phyloP scores from a whole-genome alignment of 495 filamentous ascomycete genomes.

The Neurospora cerealis region DNA sequence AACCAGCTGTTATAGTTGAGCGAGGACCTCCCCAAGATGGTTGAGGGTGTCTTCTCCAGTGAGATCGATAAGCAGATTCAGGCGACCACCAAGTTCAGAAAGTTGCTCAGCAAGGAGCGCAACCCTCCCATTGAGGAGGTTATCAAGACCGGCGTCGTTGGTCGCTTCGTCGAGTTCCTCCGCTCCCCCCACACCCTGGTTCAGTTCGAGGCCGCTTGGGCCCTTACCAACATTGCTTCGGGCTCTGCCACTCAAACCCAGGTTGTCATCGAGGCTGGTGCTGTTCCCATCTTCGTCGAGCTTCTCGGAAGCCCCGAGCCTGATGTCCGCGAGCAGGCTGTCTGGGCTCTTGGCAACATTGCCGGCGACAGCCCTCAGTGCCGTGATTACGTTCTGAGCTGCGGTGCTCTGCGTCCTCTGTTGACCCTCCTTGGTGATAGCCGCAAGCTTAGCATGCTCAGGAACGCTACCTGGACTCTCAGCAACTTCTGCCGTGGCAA shows the following conservation, averaged over 20 bases:
- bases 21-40: slow-evolving; percentile 97
- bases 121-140: slow-evolving; percentile 99
- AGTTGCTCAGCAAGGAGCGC: slow-evolving; percentile 95
- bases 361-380: slow-evolving; percentile 96
- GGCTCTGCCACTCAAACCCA: slow-evolving; percentile 96
- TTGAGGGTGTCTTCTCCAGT: slow-evolving; percentile 93
- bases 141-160: slow-evolving; percentile 96
- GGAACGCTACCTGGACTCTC: slow-evolving; percentile 97
- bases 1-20: slow-evolving; percentile 58
- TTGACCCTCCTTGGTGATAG: slow-evolving; percentile 87
- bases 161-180: slow-evolving; percentile 96
- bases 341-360: slow-evolving; percentile 99
- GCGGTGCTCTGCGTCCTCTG: slow-evolving; percentile 83
- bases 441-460: slow-evolving; percentile 97
- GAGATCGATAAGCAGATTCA: slow-evolving; percentile 96
- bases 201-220: slow-evolving; percentile 99
- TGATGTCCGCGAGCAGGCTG: slow-evolving; percentile 96
- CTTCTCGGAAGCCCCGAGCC: slow-evolving; percentile 90
- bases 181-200: slow-evolving; percentile 96
- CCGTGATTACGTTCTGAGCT: slow-evolving; percentile 86
- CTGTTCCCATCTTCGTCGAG: slow-evolving; percentile 98
- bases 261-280: slow-evolving; percentile 96
- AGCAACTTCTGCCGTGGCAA: slow-evolving; percentile 99
- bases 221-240: slow-evolving; percentile 97
- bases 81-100: slow-evolving; percentile 98